phyloP scores from a whole-genome alignment of 805 yeast species.

The Cyberlindnera nakhonratchasimensis region DNA sequence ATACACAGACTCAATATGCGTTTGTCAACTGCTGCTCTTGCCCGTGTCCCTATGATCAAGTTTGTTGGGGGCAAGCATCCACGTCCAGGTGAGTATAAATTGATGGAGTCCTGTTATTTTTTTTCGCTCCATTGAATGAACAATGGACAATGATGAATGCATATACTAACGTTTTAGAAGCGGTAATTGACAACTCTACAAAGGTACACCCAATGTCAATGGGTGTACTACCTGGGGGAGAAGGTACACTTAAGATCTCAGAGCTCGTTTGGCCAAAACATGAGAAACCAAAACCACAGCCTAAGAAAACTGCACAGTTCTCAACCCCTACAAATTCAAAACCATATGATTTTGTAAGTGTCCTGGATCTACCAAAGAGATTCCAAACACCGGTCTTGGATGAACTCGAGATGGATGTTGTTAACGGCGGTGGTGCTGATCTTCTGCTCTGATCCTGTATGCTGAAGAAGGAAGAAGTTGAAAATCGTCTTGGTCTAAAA shows the following conservation, averaged over 20 bases:
- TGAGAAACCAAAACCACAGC: slow-evolving; percentile 16
- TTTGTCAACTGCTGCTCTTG: slow-evolving; percentile 26
- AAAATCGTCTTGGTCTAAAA: neutral
- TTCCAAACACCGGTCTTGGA: slow-evolving; percentile 66
- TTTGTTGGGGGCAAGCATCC: slow-evolving; percentile 82
- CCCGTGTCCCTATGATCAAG: slow-evolving; percentile 63
- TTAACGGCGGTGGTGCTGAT: slow-evolving; percentile 79
- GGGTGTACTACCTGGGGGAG: slow-evolving; percentile 40
- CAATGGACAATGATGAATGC: neutral
- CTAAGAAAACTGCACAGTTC: neutral
- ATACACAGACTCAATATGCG: slow-evolving; percentile 28
- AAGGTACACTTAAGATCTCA: slow-evolving; percentile 25
- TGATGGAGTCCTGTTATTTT: neutral
- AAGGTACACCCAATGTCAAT: slow-evolving; percentile 41
- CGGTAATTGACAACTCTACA: slow-evolving; percentile 33
- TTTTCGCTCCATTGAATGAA: neutral
- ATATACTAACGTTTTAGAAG: slow-evolving; percentile 31
- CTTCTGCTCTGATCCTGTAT: slow-evolving; percentile 5
- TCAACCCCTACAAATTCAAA: slow-evolving; percentile 49
- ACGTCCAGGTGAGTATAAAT: slow-evolving; percentile 40
- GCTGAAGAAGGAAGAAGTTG: neutral
- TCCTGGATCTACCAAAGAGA: slow-evolving; percentile 67
- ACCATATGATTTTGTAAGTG: slow-evolving; percentile 42
- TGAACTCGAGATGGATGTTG: slow-evolving; percentile 68
- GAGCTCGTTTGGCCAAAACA: slow-evolving; percentile 25